Evolutionary conservation across 2,329 filamentous ascomycete genomes (phyloP), one percentile per base, ranked within the genome.

Genomic region (Teratosphaeria destructans): DNA sequence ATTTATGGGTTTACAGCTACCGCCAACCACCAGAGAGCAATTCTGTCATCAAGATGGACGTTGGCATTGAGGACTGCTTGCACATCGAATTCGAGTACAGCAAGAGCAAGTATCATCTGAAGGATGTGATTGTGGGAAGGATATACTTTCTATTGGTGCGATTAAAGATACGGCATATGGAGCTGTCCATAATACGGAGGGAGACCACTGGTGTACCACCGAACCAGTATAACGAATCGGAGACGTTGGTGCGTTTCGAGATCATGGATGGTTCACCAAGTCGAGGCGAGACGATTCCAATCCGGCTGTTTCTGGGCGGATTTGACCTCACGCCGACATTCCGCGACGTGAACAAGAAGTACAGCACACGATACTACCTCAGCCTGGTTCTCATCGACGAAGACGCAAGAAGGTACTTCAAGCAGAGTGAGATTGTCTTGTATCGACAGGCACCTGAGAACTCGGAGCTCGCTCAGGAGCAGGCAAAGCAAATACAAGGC

Each of bases 241-340:
- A 99, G 78, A 99, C 94, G 2, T 78, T 99, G 68, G 94, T 99
- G 60, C 85, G 95, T 65, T 99, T 99, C 69, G 94, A 99, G 87
- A 99, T 99, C 72, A 99, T 99, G 94, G 94, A 99, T 73, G 94
- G 94, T 61, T 97, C 93, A n/a, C 94, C 94, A 37, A 96, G 92
- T 57, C 83, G 94, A 79, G 91, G 87, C 70, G 87, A 90, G 76
- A 97, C 94, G 1, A 99, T 99, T 63, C 94, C 94, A 26, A 99
- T 99, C 71, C 84, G 94, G 68, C 81, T 99, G 59, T 99, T 99
- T 84, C 84, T 99, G 10, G 94, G 94, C 62, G 94, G 94, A 57
- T 99, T 99, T 73, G 95, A 99, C 75, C 78, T 99, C 63, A 99
- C 94, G 4, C 94, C 94, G 16, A 99, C 94, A 12, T 99, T 99